phyloP scores from a whole-genome alignment of 768 basidiomycete species.

The Termitomyces sp. region DNA sequence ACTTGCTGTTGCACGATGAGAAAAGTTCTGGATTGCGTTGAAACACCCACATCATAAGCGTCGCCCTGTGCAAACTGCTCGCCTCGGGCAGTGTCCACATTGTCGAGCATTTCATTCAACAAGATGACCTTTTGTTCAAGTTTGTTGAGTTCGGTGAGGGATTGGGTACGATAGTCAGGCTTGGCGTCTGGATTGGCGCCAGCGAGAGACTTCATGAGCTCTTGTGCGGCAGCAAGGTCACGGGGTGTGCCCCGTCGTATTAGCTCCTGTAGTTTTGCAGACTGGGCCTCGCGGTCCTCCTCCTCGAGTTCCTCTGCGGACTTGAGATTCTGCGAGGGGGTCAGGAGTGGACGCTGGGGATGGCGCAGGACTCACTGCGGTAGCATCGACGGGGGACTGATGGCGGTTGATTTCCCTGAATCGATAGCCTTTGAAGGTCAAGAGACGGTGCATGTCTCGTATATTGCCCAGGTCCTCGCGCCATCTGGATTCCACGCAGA shows the following conservation, averaged over 20 bases:
- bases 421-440: constrained; percentile 91
- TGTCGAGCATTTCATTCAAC: constrained; percentile 97
- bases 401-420: constrained; percentile 56
- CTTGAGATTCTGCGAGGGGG: constrained; percentile 69
- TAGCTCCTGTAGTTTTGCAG: constrained; percentile 97
- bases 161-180: constrained; percentile 91
- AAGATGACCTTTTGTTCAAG: constrained; percentile 93
- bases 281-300: constrained; percentile 93
- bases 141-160: constrained; percentile 87
- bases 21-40: constrained; percentile 1
- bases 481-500: constrained; percentile 87
- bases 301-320: constrained; percentile 94
- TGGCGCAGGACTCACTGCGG: constrained; percentile 38
- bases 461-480: constrained; percentile 97
- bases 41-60: constrained; percentile 76
- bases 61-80: constrained; percentile 88
- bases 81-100: constrained; percentile 70
- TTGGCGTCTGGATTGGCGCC: constrained; percentile 95
- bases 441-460: constrained; percentile 92
- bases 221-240: constrained; percentile 93
- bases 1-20: constrained; percentile 66
- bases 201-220: constrained; percentile 93
- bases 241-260: constrained; percentile 94
- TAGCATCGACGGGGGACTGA: constrained; percentile 32
- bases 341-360: background rate